These are phyloP conservation scores for Inonotus obliquus DNA, from an alignment of 1,284 basidiomycete genomes.

Conservation along the genomic window DNA sequence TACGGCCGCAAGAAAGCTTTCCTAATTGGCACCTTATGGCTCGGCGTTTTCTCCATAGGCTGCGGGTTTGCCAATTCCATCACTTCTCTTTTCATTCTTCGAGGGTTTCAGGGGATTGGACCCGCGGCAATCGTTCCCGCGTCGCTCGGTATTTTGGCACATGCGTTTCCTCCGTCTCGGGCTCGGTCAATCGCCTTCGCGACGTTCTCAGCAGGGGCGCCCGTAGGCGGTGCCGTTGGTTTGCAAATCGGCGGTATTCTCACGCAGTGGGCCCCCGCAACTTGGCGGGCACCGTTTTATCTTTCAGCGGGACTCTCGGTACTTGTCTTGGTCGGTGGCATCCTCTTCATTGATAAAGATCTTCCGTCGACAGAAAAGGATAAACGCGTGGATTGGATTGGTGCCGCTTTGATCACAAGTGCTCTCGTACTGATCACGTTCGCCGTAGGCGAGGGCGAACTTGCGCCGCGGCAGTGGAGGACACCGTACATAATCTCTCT, in stretches of 20 bases:
- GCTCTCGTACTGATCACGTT: conserved; percentile 81
- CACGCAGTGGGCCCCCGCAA: conserved; percentile 53
- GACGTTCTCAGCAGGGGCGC: conserved; percentile 75
- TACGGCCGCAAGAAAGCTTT: conserved; percentile 66
- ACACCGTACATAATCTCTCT: conserved; percentile 65
- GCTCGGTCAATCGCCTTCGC: conserved; percentile 72
- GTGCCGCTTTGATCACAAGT: conserved; percentile 67
- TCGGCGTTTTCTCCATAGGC: conserved; percentile 46
- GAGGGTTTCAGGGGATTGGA: conserved; percentile 68
- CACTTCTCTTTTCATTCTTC: conserved; percentile 55
- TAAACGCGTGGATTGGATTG: conserved; percentile 76
- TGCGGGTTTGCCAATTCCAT: conserved; percentile 43
- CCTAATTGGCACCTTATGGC: conserved; percentile 44
- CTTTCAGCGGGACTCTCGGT: conserved; percentile 49
- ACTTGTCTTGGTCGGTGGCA: conserved; percentile 44
- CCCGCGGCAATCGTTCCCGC: conserved; percentile 66
- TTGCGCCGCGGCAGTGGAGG: conserved; percentile 68
- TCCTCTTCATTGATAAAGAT: conserved; percentile 51
- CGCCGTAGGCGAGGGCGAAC: conserved; percentile 69
- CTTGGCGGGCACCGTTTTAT: conserved; percentile 63
- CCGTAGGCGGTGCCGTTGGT: conserved; percentile 71
- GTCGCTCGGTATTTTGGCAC: conserved; percentile 74
- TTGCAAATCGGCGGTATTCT: conserved; percentile 65
- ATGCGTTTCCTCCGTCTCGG: conserved; percentile 63
- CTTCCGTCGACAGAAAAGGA: conserved; percentile 35